These are phyloP conservation scores for Pestalotiopsis sp. DNA, from an alignment of 2,329 filamentous ascomycete species.

Conservation along the genomic window DNA sequence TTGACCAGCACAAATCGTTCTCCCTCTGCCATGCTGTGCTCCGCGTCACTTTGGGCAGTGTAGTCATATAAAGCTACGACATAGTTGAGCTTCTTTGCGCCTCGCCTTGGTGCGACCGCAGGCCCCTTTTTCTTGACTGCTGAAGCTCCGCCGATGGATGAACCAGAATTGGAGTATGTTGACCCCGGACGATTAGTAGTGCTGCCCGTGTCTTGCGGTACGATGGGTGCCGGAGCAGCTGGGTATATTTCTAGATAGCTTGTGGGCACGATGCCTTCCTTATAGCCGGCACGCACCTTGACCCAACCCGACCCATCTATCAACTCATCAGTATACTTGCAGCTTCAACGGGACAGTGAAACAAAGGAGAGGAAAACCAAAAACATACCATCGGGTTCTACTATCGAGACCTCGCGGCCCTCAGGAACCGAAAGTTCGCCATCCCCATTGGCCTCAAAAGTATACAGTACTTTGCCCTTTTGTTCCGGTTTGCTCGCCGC, in stretches of 20 bases:
- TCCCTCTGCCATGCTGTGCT: slow-evolving; percentile 89
- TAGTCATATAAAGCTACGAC: slow-evolving; percentile 95
- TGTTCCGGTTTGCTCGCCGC: slow-evolving; percentile 50
- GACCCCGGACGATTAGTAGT: slow-evolving; percentile 65
- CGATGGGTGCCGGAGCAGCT: slow-evolving; percentile 44
- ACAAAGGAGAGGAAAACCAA: background rate
- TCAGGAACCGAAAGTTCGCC: slow-evolving; percentile 83
- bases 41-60: slow-evolving; percentile 78
- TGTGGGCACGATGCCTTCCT: slow-evolving; percentile 85
- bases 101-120: slow-evolving; percentile 85
- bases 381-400: slow-evolving; percentile 85
- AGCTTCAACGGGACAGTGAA: background rate
- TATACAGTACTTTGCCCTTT: slow-evolving; percentile 86
- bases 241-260: slow-evolving; percentile 76
- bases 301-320: slow-evolving; percentile 91
- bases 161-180: slow-evolving; percentile 76
- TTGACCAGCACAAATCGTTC: slow-evolving; percentile 90
- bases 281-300: slow-evolving; percentile 74
- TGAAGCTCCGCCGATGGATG: slow-evolving; percentile 54
- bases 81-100: slow-evolving; percentile 92
- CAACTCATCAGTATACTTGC: slow-evolving; percentile 27
- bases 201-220: slow-evolving; percentile 47
- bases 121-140: slow-evolving; percentile 82
- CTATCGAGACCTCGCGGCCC: slow-evolving; percentile 73
- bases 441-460: slow-evolving; percentile 78